phyloP scores from a whole-genome alignment of 495 filamentous ascomycete genomes.

The Daldinia grandis region DNA sequence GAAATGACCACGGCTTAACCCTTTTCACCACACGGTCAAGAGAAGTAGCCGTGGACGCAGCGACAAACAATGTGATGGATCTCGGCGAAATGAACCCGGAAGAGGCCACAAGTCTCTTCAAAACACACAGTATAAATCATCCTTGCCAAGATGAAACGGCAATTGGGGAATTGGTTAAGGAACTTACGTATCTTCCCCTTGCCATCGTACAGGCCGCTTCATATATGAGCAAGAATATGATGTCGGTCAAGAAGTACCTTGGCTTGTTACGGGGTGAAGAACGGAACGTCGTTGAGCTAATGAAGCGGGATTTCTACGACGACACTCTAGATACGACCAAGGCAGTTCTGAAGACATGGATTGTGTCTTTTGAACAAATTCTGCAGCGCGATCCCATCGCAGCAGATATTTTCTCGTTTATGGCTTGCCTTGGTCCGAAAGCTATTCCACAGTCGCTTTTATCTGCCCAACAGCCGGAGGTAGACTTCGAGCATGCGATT shows the following conservation, averaged over 20 bases:
- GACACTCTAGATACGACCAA: neutral
- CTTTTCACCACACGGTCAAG: neutral
- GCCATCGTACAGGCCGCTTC: neutral
- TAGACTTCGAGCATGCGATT: neutral
- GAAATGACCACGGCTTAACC: neutral
- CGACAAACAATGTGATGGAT: neutral
- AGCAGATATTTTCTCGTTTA: neutral
- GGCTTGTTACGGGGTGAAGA: neutral
- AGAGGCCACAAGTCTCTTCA: neutral
- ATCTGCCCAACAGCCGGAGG: neutral
- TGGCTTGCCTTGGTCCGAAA: neutral
- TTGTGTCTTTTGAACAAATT: neutral
- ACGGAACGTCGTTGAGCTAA: neutral
- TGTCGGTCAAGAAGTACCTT: neutral
- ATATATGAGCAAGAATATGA: neutral
- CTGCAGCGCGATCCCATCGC: neutral
- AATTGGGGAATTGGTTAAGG: neutral
- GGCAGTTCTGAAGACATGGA: neutral
- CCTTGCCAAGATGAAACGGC: neutral
- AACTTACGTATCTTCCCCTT: neutral
- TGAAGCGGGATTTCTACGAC: neutral
- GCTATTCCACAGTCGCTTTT: neutral
- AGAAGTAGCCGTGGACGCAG: neutral
- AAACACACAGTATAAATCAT: neutral
- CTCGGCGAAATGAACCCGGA: neutral